Conservation (phyloP, 2,329 filamentous ascomycete species). For the Ophiostoma angusticollis region DNA sequence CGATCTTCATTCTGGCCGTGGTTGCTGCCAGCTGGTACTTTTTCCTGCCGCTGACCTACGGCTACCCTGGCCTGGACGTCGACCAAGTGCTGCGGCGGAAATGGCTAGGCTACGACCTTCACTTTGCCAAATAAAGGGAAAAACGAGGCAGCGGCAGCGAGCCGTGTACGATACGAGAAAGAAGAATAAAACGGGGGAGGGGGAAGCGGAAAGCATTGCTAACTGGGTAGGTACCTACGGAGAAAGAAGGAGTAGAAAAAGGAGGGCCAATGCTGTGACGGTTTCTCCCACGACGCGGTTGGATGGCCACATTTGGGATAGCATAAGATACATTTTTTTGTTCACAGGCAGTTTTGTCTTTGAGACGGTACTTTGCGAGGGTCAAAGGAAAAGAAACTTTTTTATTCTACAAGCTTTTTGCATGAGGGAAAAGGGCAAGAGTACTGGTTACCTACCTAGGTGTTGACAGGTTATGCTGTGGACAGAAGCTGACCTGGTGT, state of each 20-base stretch:
- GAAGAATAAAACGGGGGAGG: background rate
- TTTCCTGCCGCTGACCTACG: conserved; percentile 92
- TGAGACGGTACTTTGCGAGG: background rate
- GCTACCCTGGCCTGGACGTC: conserved; percentile 74
- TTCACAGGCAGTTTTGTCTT: background rate
- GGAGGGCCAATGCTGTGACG: too few species aligned
- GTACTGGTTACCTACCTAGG: background rate
- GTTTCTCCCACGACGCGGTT: too few species aligned
- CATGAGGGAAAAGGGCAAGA: background rate
- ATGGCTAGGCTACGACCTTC: conserved; percentile 93
- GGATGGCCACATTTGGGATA: too few species aligned
- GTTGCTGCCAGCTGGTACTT: conserved; percentile 74
- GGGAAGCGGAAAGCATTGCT: background rate
- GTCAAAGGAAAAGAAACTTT: background rate
- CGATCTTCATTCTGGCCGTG: conserved; percentile 52
- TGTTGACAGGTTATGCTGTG: background rate
- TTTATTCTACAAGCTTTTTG: too few species aligned
- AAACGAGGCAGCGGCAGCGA: too few species aligned
- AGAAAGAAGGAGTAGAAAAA: too few species aligned
- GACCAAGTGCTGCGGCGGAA: conserved; percentile 71
- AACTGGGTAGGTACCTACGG: background rate
- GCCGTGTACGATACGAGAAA: too few species aligned
- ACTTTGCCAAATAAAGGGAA: conserved; percentile 79
- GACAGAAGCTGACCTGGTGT: too few species aligned
- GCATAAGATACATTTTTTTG: background rate